Conservation (phyloP, 495 filamentous ascomycete genomes). For the Tuber microsphaerosporum region DNA sequence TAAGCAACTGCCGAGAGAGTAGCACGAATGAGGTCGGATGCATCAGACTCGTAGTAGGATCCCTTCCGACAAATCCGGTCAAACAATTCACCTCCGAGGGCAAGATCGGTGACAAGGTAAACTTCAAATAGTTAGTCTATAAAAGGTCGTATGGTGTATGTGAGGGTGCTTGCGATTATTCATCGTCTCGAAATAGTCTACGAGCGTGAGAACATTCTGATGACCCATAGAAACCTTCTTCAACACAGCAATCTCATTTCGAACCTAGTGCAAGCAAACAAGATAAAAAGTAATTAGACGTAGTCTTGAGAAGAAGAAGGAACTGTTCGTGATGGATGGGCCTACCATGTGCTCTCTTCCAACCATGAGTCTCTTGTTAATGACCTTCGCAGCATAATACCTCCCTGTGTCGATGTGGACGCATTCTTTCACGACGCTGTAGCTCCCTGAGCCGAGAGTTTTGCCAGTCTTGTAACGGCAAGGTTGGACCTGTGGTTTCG, state of each 20-base stretch:
- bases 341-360: constrained; percentile 95
- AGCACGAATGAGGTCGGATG: constrained; percentile 87
- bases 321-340: constrained; percentile 12
- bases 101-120: constrained; percentile 94
- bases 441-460: constrained; percentile 89
- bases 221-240: constrained; percentile 97
- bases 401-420: constrained; percentile 96
- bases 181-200: constrained; percentile 99
- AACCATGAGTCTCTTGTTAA: constrained; percentile 97
- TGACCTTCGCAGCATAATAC: constrained; percentile 98
- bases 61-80: constrained; percentile 98
- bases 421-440: constrained; percentile 99
- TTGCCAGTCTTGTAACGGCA: constrained; percentile 98
- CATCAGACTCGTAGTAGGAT: constrained; percentile 94
- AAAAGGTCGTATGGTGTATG: neutral
- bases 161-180: constrained; percentile 64
- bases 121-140: constrained; percentile 47
- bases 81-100: constrained; percentile 92
- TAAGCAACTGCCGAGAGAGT: constrained; percentile 97
- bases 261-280: constrained; percentile 55
- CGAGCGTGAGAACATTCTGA: constrained; percentile 92
- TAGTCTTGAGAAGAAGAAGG: neutral
- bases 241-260: constrained; percentile 95
- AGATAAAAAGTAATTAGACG: neutral
- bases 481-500: constrained; percentile 61